Base-by-base conservation (phyloP, 1,139 yeast genomes). In the Pneumocystis oryctolagi region DNA sequence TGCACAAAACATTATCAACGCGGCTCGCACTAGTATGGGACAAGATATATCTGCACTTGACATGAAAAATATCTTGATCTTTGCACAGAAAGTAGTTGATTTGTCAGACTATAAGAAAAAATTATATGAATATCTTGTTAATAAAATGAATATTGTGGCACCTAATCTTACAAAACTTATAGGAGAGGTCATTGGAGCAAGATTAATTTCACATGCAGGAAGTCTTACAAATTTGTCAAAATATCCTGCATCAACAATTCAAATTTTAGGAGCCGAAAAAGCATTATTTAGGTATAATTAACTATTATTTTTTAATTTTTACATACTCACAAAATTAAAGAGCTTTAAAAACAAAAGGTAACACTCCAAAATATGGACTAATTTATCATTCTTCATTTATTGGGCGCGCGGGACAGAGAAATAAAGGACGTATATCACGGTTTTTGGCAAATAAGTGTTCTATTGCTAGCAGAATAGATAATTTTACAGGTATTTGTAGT, bases 11-110 rank as follows among this genome's bases (percentile, higher is more conserved):
- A 84, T 92, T 68, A 85, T 92, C 71, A 78, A 92, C 67, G 97
- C 97, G 69, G 97, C 98, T 68, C 95, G 89, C 79, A 89, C 92
- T 68, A 89, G 97, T 63, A 92, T 92, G 98, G 97, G 97, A 79
- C 92, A 95, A 69, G 97, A 90, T 76, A 88, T 90, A 72, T 88
- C 96, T 65, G 90, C 86, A 69, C 81, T 82, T 69, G 97, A 90
- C 76, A 81, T 90, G 78, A 81, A 82, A 66, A 90, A 89, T 78
- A 89, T 92, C 74, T 80, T 82, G 71, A 85, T 90, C 65, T 83
- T 92, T 73, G 98, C 98, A 68, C 88, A 87, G 69, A 95, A 94
- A 78, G 94, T 90, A 69, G 95, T 90, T 68, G 95, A 89, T 72
- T 85, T 92, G 73, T 84, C 97, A 68, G 92, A 89, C 69, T 92